Percentiles rank a stretch among this genome's conserved stretches.
Conservation (phyloP, 176 grass and related monocot species). For the Ensete glaucum region DNA sequence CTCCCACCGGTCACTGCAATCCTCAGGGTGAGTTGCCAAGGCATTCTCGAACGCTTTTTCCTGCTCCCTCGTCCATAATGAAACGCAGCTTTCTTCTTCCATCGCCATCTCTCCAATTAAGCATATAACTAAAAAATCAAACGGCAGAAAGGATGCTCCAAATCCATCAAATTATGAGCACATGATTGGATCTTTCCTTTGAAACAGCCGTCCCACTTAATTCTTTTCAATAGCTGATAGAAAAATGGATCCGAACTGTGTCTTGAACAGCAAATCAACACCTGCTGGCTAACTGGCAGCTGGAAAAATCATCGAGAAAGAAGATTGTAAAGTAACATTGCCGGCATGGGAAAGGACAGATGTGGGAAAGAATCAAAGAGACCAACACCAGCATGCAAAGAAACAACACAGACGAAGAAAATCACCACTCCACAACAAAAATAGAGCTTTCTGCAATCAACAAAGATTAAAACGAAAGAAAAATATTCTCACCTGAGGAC, state of each 20-base stretch:
- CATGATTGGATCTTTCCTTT: neutral
- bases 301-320: neutral
- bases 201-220: neutral
- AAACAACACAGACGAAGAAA: neutral
- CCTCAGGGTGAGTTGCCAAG: slow-evolving; percentile 9
- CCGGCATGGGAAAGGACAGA: neutral
- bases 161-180: neutral
- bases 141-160: neutral
- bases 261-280: neutral
- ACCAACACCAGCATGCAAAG: neutral
- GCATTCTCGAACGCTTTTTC: slow-evolving; percentile 10
- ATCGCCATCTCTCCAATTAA: neutral
- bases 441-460: slow-evolving; percentile 5
- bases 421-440: neutral
- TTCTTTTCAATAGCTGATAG: neutral
- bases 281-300: neutral
- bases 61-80: slow-evolving; percentile 1
- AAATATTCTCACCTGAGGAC: neutral
- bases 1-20: slow-evolving; percentile 38
- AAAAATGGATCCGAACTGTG: neutral
- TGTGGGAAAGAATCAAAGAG: neutral
- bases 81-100: neutral
- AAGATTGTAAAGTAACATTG: neutral
- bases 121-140: neutral
- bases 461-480: neutral